Base-by-base conservation (phyloP, 306 rosid species). In the Rosa rugosa region DNA sequence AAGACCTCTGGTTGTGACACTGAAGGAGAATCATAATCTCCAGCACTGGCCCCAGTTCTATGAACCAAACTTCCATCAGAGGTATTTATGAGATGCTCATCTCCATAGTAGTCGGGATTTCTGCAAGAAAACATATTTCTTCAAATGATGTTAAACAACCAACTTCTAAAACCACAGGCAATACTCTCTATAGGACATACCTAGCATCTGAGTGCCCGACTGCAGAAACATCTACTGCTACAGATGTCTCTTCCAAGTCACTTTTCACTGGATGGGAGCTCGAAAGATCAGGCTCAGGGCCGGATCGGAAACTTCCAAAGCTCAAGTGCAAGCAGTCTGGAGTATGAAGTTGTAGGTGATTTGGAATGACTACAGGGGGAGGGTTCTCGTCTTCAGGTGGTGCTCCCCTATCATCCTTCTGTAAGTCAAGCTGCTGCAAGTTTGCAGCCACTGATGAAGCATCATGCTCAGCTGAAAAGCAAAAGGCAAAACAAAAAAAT, bases 241-340 rank as follows among this genome's bases (percentile, higher is more conserved):
- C 87, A 82, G 97, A 88, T 77, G 93, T 73, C 84, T 95, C 99
- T 85, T 93, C 98, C 80, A 88, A 73, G 78, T 88, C 88, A 65
- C 80, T 86, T 53, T 84, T 79, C 82, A 86, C 31, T 49, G 97
- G 86, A 85, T 76, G 83, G 57, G 91, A 78, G 11, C 80, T 88
- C 44, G 94, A 54, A 85, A 85, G 68, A 68, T 84, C 17, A 62
- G 90, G 76, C 64, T 88, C 80, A 18, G 86, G 71, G 44, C 87
- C 89, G 23, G 94, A 62, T 86, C 99, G 98, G 86, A 96, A 96
- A 81, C 99, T 96, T 76, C 99, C 99, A 81, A 96, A 96, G 85
- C 99, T 96, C 91, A 96, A 80, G 69, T 89, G 90, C 71, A 96
- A 85, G 91, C 98, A 93, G 57, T 93, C 99, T n/a, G 97, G 88